Evolutionary conservation across 2,329 filamentous ascomycete species (phyloP), one percentile per base, ranked within the genome.

Genomic region (Curvularia hawaiiensis): DNA sequence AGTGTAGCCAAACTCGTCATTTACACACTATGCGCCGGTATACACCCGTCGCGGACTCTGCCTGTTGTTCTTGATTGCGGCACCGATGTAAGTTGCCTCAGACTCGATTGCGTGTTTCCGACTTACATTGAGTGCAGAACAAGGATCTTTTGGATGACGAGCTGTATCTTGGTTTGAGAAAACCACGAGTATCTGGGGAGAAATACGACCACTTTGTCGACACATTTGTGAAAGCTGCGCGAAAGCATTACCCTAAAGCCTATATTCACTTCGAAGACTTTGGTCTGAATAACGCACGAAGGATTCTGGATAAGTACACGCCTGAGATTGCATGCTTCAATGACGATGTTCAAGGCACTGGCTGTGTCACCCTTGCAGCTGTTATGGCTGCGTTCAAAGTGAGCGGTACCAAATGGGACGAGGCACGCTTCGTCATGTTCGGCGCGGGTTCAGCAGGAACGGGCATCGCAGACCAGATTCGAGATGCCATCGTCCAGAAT

Each of bases 241-340:
- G 87, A 44, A 86, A 88, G 65, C 81, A 87, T 1, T 96, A 89
- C 59, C 92, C 92, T 0, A 87, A 83, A 45, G 91, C 92, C 0
- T 94, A 93, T 66, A 88, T 96, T 20, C 92, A 96, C 69, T 96
- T 96, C 70, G 91, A 96, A 68, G 92, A 96, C 70, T 96, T 96
- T 78, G 92, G 91, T 0, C 78, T 96, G 0, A 75, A 76, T 1
- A 96, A 96, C 68, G 90, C 91, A 0, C 83, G 90, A 30, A 84
- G 90, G 3, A 84, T 96, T 2, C 81, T 96, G 0, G 90, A 96
- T 58, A 84, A 82, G 35, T 96, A 95, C 67, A 85, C 88, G 1
- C 82, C 88, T 0, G 71, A 89, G 49, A 88, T 94, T 8, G 83
- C 92, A 0, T 96, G 91, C 74, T 96, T 97, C 81, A 96, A 96